Conservation (phyloP, 768 basidiomycete genomes). For the Serendipita indica region DNA sequence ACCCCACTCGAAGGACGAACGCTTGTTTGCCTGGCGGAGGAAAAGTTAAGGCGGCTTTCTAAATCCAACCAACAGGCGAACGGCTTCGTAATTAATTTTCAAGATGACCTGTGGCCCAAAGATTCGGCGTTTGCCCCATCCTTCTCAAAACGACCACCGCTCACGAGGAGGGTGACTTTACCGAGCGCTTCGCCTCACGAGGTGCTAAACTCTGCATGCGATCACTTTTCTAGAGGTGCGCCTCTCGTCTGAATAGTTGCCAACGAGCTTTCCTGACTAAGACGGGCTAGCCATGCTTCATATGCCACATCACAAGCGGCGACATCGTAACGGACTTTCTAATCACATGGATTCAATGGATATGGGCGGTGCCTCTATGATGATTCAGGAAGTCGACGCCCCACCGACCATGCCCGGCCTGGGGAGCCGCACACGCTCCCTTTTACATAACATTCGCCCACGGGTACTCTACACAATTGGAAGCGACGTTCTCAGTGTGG, state of each 20-base stretch:
- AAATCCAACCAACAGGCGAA: neutral
- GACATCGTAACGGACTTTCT: neutral
- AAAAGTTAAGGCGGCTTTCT: conserved; percentile 19
- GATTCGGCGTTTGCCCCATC: neutral
- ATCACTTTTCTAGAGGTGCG: conserved; percentile 5
- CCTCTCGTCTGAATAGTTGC: neutral
- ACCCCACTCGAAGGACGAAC: conserved; percentile 43
- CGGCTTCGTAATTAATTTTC: neutral
- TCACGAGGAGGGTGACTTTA: neutral
- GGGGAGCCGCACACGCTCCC: neutral
- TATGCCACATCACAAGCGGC: neutral
- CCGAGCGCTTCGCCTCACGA: neutral
- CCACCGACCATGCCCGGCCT: conserved; percentile 1
- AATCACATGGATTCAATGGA: neutral
- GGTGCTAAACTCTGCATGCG: neutral
- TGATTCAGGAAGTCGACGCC: neutral
- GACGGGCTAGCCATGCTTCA: neutral
- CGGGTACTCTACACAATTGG: conserved; percentile 50
- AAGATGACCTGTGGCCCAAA: conserved; percentile 9
- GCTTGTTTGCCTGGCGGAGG: conserved; percentile 44
- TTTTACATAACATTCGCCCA: conserved; percentile 33
- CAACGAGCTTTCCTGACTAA: neutral
- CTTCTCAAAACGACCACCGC: neutral
- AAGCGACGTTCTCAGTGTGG: conserved; percentile 41
- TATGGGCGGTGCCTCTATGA: neutral